Evolutionary conservation across 2,329 filamentous ascomycete species (phyloP), one percentile per base, ranked within the genome.

Genomic region (Chalaropsis ovoidea): DNA sequence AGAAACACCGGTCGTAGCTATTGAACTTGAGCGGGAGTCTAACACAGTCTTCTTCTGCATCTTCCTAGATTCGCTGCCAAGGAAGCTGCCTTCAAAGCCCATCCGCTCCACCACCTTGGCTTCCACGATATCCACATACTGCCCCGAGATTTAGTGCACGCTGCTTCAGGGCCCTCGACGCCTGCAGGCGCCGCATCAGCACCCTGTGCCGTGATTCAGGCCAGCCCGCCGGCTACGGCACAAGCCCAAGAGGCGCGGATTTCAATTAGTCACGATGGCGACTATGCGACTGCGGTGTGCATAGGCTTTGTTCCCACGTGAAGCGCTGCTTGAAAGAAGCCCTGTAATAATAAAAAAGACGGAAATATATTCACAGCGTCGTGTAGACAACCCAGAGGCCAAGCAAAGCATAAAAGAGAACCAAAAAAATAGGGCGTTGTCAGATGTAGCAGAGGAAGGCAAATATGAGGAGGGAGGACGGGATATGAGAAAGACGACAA

Each of bases 241-340:
- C 43, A 41, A 17, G 56, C 49, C 17, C 81, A 84, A 69, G 77
- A 84, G 62, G 90, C 86, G 15, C 79, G 83, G 71, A 73, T 96
- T 56, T 93, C 87, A 67, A 95, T 96, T 70, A 94, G 88, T 71
- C 92, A 96, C 73, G 92, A 96, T 74, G 86, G 83, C 1, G 86
- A 90, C 7, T 95, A 91, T 75, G 90, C 90, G 10, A 86, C 82
- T 22, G 88, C 87, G 6, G 79, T 86, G 0, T 88, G 86, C 69
- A 69, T 90, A 42, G 84, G 81, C 1, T 68, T 68, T 39, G 58
- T 52, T 15, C 56, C 41, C 13, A 22, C n/a, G 6, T 13, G n/a
- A 45, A 31, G 22, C 52, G 22, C 15, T 17, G 10, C 2, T 5
- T n/a, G 11, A 31, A 22, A n/a, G 22, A 47, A 2, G 31, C 31